phyloP scores from a whole-genome alignment of 257 asterid species.

The Petrea volubilis region DNA sequence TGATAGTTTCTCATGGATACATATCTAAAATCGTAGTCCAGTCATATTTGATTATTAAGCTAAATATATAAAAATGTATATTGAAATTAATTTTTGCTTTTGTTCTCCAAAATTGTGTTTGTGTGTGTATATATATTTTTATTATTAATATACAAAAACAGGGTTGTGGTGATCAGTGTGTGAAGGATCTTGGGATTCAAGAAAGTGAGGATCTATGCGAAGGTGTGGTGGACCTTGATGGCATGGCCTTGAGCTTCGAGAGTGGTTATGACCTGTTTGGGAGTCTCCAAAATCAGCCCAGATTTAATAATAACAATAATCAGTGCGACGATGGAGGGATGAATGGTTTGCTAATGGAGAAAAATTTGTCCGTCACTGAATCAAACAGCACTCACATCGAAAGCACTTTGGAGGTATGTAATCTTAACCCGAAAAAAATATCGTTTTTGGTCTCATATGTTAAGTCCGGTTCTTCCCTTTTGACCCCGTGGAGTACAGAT shows the following conservation, averaged over 20 bases:
- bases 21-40: too few relatives aligned
- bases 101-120: too few relatives aligned
- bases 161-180: slow-evolving; percentile 35
- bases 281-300: slow-evolving; percentile 37
- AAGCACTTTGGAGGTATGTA: slow-evolving; percentile 56
- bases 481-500: too few relatives aligned
- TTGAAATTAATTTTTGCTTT: too few relatives aligned
- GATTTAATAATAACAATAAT: too few relatives aligned
- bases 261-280: slow-evolving; percentile 40
- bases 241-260: slow-evolving; percentile 41
- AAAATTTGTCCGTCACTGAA: slow-evolving; percentile 49
- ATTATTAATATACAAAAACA: too few relatives aligned
- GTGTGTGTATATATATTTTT: too few relatives aligned
- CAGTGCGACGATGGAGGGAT: slow-evolving; percentile 44
- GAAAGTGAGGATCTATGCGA: slow-evolving; percentile 43
- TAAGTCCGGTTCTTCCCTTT: too few relatives aligned
- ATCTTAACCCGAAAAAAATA: neutral
- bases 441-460: neutral
- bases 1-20: too few relatives aligned
- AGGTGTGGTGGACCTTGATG: slow-evolving; percentile 49
- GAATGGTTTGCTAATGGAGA: slow-evolving; percentile 37
- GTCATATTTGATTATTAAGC: too few relatives aligned
- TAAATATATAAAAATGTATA: too few relatives aligned
- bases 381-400: slow-evolving; percentile 52
- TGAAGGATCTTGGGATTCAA: slow-evolving; percentile 46